phyloP scores from a whole-genome alignment of 1,139 yeast species.

The Blastobotrys buckinghamii region DNA sequence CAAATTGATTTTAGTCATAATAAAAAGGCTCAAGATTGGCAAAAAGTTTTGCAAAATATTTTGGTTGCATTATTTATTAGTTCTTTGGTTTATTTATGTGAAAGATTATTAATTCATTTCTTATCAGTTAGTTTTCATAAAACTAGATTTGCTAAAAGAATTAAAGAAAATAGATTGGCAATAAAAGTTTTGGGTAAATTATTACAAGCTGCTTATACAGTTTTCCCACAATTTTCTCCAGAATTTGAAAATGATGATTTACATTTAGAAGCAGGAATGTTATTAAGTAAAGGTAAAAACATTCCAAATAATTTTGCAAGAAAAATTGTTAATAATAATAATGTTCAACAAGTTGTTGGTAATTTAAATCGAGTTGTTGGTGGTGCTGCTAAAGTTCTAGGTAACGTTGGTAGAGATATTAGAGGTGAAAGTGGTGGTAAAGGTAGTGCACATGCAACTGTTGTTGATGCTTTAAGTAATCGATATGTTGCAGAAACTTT shows the following conservation, averaged over 20 bases:
- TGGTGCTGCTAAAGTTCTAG: conserved; percentile 29
- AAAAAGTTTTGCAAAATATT: conserved; percentile 32
- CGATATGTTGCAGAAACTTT: conserved; percentile 29
- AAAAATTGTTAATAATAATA: conserved; percentile 20
- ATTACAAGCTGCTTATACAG: conserved; percentile 33
- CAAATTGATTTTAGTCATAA: conserved; percentile 16
- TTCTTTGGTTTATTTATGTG: conserved; percentile 34
- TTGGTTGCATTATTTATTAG: conserved; percentile 36
- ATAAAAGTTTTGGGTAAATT: conserved; percentile 30
- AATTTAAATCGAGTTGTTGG: conserved; percentile 30
- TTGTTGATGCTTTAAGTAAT: conserved; percentile 33
- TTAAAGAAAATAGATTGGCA: conserved; percentile 35
- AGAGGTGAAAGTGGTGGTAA: conserved; percentile 14
- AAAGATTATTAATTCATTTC: conserved; percentile 35
- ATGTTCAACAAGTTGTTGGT: conserved; percentile 27
- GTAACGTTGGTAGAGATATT: conserved; percentile 30
- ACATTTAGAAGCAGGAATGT: conserved; percentile 27
- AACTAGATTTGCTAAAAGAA: conserved; percentile 37
- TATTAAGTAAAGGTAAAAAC: conserved; percentile 22
- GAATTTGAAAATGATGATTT: conserved; percentile 37
- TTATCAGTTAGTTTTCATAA: conserved; percentile 40
- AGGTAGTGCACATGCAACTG: conserved; percentile 27
- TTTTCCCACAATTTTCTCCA: conserved; percentile 34
- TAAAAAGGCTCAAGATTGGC: conserved; percentile 32
- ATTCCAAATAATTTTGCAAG: conserved; percentile 17